Base-by-base conservation (phyloP, 305 asterid genomes). In the Fraxinus sp. region DNA sequence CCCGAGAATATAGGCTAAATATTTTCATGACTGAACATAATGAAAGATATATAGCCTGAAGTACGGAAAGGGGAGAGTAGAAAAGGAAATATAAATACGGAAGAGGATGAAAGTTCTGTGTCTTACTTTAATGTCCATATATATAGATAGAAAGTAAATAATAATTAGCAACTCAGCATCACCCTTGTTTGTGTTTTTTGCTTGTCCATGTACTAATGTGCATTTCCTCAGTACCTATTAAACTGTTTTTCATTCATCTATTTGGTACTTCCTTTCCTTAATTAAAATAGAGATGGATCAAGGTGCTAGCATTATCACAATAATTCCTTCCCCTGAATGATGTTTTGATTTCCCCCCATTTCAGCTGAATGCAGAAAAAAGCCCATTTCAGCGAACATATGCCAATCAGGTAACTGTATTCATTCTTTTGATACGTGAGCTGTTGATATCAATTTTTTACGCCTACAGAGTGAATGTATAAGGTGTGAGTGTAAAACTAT, bases 311-410 rank as follows among this genome's bases (percentile, higher is more conserved):
- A 32, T 71, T 32, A 5, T 5, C 41, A 71, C 20, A 71, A 71
- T 71, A 71, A 30, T 71, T 30, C 30, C 41, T 71, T 6, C 55
- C 28, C 62, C 71, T 41, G 39, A 33, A 75, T 73, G 77, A 82
- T 62, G 46, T 62, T 49, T 84, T 64, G 70, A 24, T 79, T n/a
- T 82, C 36, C 18, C 77, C 64, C 77, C 70, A 68, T 82, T 85
- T 78, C 90, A 90, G 92, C 85, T 90, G 85, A 90, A 90, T 85
- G 87, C 89, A 10, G 92, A 90, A 33, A 90, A 90, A 87, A 90
- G 92, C 66, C 92, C 89, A 0, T 90, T 90, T 80, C 92, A 90
- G 87, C 81, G 91, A 70, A 88, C 90, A 22, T 90, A 88, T 87
- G 92, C 92, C 62, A 80, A 83, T 78, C 92, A 88, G 92, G 91